Evolutionary conservation across 225 moss, liverwort and hornwort genomes (phyloP).

Genomic region (Ulota crispa): DNA sequence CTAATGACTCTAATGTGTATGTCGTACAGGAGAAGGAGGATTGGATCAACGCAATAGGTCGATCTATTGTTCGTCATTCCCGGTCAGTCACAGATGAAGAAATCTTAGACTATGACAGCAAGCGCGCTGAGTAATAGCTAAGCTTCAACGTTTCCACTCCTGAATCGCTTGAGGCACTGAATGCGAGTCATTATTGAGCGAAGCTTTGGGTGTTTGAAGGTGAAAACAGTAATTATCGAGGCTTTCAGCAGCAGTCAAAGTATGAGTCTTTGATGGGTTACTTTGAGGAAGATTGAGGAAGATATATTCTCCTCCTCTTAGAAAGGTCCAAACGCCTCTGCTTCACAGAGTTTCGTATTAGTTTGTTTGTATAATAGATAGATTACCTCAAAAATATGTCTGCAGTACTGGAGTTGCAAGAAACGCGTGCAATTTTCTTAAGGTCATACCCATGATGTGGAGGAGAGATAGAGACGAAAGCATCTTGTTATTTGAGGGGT

Average conservation of each 20-base stretch:
- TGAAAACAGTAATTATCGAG: conserved; percentile 1
- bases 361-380: conserved; percentile 15
- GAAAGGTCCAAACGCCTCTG: conserved; percentile 14
- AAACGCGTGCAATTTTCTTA: conserved; percentile 6
- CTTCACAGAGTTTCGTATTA: conserved; percentile 22
- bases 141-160: background rate
- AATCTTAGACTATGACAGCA: conserved; percentile 86
- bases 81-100: conserved; percentile 83
- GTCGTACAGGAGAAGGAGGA: conserved; percentile 77
- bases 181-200: conserved; percentile 4
- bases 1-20: background rate
- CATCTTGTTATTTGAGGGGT: conserved; percentile 7
- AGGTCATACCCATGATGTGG: background rate
- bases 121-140: conserved; percentile 38
- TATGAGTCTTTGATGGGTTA: conserved; percentile 11
- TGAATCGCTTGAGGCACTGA: conserved; percentile 13
- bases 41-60: conserved; percentile 90
- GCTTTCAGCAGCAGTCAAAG: conserved; percentile 7
- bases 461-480: background rate
- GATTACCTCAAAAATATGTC: background rate
- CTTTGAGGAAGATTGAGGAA: conserved; percentile 17
- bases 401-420: conserved; percentile 20
- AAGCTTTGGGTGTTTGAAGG: conserved; percentile 1
- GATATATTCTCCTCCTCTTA: conserved; percentile 1
- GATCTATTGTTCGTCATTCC: conserved; percentile 86